Evolutionary conservation across 2,329 filamentous ascomycete species (phyloP).

Genomic region (Lasiodiplodia sp.): DNA sequence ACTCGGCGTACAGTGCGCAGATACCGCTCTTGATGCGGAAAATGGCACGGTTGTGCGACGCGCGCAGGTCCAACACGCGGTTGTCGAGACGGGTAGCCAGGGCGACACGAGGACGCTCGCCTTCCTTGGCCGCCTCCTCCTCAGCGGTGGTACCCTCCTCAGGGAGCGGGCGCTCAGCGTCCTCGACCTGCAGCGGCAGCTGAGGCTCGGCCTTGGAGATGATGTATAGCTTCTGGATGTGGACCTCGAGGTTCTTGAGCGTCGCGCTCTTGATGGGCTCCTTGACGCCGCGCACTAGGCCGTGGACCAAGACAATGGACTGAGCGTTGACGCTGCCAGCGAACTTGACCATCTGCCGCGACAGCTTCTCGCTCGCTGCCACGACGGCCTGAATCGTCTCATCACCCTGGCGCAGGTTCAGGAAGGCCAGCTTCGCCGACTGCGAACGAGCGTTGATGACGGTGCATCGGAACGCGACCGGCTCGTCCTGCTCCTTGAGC

Average conservation of each 20-base stretch:
- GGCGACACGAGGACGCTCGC: constrained; percentile 73
- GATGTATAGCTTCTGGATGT: constrained; percentile 84
- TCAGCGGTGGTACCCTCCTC: constrained; percentile 55
- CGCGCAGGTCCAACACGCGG: constrained; percentile 89
- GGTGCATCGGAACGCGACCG: constrained; percentile 77
- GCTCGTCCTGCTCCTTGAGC: constrained; percentile 45
- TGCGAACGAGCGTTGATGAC: constrained; percentile 89
- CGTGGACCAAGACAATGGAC: constrained; percentile 83
- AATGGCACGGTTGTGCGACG: constrained; percentile 88
- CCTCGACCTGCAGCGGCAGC: constrained; percentile 66
- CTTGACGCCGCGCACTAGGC: constrained; percentile 78
- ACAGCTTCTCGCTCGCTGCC: constrained; percentile 67
- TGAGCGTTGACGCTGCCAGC: constrained; percentile 76
- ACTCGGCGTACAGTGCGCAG: constrained; percentile 76
- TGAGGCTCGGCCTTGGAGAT: constrained; percentile 69
- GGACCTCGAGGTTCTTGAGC: constrained; percentile 82
- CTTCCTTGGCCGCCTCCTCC: constrained; percentile 54
- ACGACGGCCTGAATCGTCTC: constrained; percentile 86
- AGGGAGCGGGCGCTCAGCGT: constrained; percentile 59
- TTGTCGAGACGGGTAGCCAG: constrained; percentile 90
- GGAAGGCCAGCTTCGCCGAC: constrained; percentile 88
- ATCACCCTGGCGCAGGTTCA: constrained; percentile 79
- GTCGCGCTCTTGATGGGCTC: constrained; percentile 89
- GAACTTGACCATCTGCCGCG: constrained; percentile 95
- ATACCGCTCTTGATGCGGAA: constrained; percentile 74